A percentile compares a stretch with the other conserved stretches of the same genome.
These are phyloP conservation scores for Thinopyrum obtusiflorum DNA, from an alignment of 202 grass and related monocot species.

Conservation along the genomic window DNA sequence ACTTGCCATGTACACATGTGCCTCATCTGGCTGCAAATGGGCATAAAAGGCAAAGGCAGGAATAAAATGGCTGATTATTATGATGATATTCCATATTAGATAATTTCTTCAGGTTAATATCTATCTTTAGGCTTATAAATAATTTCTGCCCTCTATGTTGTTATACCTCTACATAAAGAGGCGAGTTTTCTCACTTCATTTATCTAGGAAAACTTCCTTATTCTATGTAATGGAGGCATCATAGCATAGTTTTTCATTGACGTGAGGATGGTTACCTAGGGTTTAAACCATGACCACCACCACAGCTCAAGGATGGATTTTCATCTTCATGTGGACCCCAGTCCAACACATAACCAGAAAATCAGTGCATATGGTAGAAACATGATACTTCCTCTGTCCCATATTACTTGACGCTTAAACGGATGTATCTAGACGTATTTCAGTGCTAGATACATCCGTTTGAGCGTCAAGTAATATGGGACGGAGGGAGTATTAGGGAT, in stretches of 20 bases:
- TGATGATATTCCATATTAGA: background rate
- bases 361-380: background rate
- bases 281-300: background rate
- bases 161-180: background rate
- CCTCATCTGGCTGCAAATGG: background rate
- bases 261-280: background rate
- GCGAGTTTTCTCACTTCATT: slow-evolving; percentile 1
- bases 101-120: background rate
- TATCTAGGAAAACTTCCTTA: background rate
- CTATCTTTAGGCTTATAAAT: background rate
- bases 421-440: too few species aligned
- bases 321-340: background rate
- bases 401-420: too few species aligned
- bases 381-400: background rate
- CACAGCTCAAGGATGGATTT: background rate
- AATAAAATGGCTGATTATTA: background rate
- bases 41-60: background rate
- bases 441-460: too few species aligned
- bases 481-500: background rate
- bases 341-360: background rate
- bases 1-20: background rate
- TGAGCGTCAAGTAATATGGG: too few species aligned
- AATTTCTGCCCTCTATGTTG: background rate
- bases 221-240: background rate
- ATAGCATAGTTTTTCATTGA: background rate